Conservation (phyloP, 805 yeast species). For the Nakazawaea wyomingensis region DNA sequence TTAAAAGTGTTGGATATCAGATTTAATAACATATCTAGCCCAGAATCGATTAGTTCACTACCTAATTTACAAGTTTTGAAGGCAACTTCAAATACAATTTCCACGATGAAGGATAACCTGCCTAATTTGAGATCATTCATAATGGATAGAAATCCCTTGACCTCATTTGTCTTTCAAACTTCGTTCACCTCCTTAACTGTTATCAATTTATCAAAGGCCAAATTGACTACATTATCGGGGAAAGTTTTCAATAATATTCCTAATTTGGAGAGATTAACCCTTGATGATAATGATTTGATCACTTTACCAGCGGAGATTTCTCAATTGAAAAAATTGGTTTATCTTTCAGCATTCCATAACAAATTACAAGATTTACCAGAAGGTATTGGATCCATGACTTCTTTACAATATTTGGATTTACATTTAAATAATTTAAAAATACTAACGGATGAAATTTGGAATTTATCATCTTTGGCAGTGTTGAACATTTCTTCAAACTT, state of each 20-base stretch:
- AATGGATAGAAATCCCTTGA: slow-evolving; percentile 80
- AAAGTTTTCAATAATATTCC: slow-evolving; percentile 58
- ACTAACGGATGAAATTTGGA: slow-evolving; percentile 66
- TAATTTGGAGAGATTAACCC: slow-evolving; percentile 62
- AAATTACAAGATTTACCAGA: slow-evolving; percentile 68
- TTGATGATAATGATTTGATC: slow-evolving; percentile 80
- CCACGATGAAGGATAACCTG: slow-evolving; percentile 61
- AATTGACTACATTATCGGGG: slow-evolving; percentile 66
- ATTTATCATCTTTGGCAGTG: slow-evolving; percentile 45
- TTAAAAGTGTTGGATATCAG: slow-evolving; percentile 73
- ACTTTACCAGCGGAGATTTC: slow-evolving; percentile 69
- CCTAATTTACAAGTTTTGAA: slow-evolving; percentile 67
- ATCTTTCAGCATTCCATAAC: slow-evolving; percentile 68
- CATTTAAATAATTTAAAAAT: slow-evolving; percentile 78
- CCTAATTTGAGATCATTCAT: slow-evolving; percentile 62
- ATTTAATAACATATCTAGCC: slow-evolving; percentile 54
- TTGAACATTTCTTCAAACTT: slow-evolving; percentile 74
- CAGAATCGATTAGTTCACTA: slow-evolving; percentile 50
- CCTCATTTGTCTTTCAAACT: slow-evolving; percentile 52
- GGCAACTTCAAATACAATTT: slow-evolving; percentile 70
- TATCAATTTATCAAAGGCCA: slow-evolving; percentile 77
- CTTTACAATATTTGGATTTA: slow-evolving; percentile 64
- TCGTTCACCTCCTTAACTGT: slow-evolving; percentile 57
- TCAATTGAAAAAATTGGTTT: slow-evolving; percentile 49
- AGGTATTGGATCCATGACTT: slow-evolving; percentile 53